Conservation (phyloP, 257 asterid genomes). For the Gardenia jasminoides region DNA sequence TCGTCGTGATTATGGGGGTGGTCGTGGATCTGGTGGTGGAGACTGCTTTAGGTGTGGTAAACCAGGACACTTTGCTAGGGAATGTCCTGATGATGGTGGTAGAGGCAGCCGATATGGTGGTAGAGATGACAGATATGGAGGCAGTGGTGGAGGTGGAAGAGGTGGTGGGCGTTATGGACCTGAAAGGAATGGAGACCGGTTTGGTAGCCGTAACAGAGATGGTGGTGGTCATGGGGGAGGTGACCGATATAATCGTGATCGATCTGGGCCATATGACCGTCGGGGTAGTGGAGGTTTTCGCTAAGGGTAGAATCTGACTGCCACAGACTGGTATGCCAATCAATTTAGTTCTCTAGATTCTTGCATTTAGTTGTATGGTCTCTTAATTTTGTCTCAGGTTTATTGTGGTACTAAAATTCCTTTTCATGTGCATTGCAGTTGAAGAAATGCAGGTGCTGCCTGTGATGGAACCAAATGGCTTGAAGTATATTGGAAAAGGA, state of each 20-base stretch:
- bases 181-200: slow-evolving; percentile 78
- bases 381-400: not conserved
- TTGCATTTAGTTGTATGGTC: not conserved
- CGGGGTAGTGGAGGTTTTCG: slow-evolving; percentile 57
- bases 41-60: slow-evolving; percentile 93
- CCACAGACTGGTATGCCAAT: slow-evolving; percentile 6
- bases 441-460: slow-evolving; percentile 36
- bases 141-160: slow-evolving; percentile 51
- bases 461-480: slow-evolving; percentile 31
- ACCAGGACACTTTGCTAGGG: slow-evolving; percentile 96
- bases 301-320: slow-evolving; percentile 28
- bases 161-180: slow-evolving; percentile 74
- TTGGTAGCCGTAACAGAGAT: slow-evolving; percentile 62
- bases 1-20: slow-evolving; percentile 56
- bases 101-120: slow-evolving; percentile 66
- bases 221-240: slow-evolving; percentile 66
- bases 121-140: slow-evolving; percentile 63
- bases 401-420: slow-evolving; percentile 11
- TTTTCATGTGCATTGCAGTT: slow-evolving; percentile 34
- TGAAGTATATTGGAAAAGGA: slow-evolving; percentile 23
- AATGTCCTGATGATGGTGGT: slow-evolving; percentile 80
- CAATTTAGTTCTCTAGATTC: not conserved
- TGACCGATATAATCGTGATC: slow-evolving; percentile 74
- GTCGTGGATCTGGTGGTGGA: slow-evolving; percentile 82
- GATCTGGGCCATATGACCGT: slow-evolving; percentile 95